Percentiles rank a stretch among this genome's conserved stretches.
These are phyloP conservation scores for Oryza longistaminata DNA, from an alignment of 176 grass and related monocot genomes.

Conservation along the genomic window DNA sequence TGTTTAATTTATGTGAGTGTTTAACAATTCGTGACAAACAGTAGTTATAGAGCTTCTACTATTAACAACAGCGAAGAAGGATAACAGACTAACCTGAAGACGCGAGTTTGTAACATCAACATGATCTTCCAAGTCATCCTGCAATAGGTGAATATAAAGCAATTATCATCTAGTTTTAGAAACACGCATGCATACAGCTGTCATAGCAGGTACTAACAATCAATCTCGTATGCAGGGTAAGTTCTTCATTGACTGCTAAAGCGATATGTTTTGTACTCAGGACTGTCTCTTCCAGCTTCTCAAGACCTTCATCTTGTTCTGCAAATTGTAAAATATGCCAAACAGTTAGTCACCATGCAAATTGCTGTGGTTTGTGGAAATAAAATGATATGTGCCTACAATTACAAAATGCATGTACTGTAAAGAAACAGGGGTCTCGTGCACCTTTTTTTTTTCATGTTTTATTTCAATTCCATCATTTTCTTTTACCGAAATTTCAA, in stretches of 20 bases:
- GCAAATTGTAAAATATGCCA: slow-evolving; percentile 14
- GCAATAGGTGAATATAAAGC: slow-evolving; percentile 36
- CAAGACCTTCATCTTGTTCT: slow-evolving; percentile 96
- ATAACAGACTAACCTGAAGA: slow-evolving; percentile 59
- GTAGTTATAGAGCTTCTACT: not conserved
- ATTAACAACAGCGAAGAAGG: not conserved
- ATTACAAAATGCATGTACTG: slow-evolving; percentile 4
- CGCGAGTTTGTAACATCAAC: slow-evolving; percentile 79
- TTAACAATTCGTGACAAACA: not conserved
- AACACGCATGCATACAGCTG: not conserved
- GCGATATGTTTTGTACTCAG: slow-evolving; percentile 96
- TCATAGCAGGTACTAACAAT: slow-evolving; percentile 61
- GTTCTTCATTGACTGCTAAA: slow-evolving; percentile 97
- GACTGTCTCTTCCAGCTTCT: slow-evolving; percentile 90
- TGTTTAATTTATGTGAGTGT: not conserved
- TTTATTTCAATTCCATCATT: slow-evolving; percentile 21
- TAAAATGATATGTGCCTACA: not conserved
- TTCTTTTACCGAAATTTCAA: not conserved
- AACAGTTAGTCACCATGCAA: not conserved
- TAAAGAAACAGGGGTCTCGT: not conserved
- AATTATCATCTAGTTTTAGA: slow-evolving; percentile 17
- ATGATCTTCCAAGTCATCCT: slow-evolving; percentile 83
- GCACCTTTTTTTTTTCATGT: not conserved
- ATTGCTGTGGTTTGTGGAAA: not conserved
- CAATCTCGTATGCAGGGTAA: slow-evolving; percentile 85